Conservation (phyloP, 306 rosid genomes). For the Quercus parvula region DNA sequence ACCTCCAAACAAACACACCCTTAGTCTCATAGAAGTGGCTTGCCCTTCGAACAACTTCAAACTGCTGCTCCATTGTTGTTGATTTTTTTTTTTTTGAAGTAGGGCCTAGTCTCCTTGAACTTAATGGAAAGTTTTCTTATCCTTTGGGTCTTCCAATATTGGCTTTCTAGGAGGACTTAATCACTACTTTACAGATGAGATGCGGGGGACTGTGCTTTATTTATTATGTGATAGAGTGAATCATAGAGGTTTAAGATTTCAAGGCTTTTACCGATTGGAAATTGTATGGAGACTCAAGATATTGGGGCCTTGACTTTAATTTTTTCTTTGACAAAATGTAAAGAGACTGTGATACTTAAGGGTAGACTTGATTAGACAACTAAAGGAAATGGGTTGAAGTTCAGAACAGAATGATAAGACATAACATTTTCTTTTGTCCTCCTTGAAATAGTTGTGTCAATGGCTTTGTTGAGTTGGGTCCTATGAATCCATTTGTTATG, state of each 20-base stretch:
- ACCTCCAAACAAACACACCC: too few species aligned
- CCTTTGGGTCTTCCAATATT: background rate
- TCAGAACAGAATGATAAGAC: background rate
- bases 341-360: background rate
- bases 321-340: background rate
- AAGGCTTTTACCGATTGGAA: background rate
- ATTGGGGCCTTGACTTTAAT: background rate
- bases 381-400: background rate
- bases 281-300: background rate
- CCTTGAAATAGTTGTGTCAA: background rate
- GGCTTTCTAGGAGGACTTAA: background rate
- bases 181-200: background rate
- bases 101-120: background rate
- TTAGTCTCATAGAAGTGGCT: background rate
- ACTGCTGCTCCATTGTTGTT: background rate
- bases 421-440: background rate
- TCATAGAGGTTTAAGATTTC: background rate
- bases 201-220: background rate
- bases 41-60: background rate
- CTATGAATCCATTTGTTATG: background rate
- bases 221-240: background rate
- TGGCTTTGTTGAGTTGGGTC: background rate
- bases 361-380: background rate
- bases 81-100: slow-evolving; percentile 2
- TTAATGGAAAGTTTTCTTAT: background rate